Evolutionary conservation across 1,284 basidiomycete species (phyloP).

Genomic region (Apiotrichum sp.): DNA sequence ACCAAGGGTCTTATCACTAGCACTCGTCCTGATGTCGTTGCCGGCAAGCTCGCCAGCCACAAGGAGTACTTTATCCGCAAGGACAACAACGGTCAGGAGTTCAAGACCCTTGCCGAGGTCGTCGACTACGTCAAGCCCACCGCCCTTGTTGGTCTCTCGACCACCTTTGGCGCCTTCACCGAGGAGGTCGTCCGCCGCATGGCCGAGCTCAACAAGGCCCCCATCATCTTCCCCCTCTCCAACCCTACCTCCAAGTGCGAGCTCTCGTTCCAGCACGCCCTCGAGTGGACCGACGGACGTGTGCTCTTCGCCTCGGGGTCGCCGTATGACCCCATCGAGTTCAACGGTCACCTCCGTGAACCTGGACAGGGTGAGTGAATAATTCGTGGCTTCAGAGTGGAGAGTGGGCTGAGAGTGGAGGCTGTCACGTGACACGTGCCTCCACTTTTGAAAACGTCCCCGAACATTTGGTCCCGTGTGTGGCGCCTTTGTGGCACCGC

Average conservation of each 20-base stretch:
- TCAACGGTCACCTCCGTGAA: conserved; percentile 59
- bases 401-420: too few relatives aligned
- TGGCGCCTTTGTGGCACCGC: background rate
- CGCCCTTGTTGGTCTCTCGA: conserved; percentile 83
- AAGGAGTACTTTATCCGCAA: conserved; percentile 74
- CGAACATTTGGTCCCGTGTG: background rate
- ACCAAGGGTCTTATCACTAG: conserved; percentile 73
- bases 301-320: conserved; percentile 86
- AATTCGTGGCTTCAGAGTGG: background rate
- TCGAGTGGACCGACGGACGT: conserved; percentile 56
- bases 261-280: conserved; percentile 67
- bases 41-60: conserved; percentile 66
- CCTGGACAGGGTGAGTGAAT: conserved; percentile 66
- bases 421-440: too few relatives aligned
- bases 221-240: conserved; percentile 94
- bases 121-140: conserved; percentile 84
- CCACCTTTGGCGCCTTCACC: conserved; percentile 75
- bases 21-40: conserved; percentile 53
- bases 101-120: conserved; percentile 70
- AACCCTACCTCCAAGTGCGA: conserved; percentile 84
- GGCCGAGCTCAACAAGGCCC: conserved; percentile 67
- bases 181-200: conserved; percentile 70
- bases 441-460: too few relatives aligned
- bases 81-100: conserved; percentile 69
- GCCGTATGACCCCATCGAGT: conserved; percentile 65